A percentile compares a stretch with the other conserved stretches of the same genome.
Conservation (phyloP, 2,329 filamentous ascomycete genomes). For the Mollisiaceae sp. region DNA sequence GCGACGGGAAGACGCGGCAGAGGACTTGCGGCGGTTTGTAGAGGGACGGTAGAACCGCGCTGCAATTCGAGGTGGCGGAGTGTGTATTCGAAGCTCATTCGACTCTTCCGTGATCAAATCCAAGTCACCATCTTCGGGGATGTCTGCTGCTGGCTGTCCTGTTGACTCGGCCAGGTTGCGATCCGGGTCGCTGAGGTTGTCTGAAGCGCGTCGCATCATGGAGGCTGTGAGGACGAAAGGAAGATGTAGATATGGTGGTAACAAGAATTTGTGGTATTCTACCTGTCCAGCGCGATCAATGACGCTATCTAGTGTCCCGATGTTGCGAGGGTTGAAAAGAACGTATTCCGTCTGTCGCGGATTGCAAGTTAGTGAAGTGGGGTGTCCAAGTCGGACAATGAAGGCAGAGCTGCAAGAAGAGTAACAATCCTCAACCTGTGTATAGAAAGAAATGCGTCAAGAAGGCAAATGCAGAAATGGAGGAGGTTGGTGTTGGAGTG, state of each 20-base stretch:
- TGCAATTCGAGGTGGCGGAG: constrained; percentile 77
- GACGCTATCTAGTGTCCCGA: constrained; percentile 1
- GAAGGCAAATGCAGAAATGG: constrained; percentile 24
- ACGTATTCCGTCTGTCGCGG: constrained; percentile 23
- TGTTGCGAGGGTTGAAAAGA: constrained; percentile 20
- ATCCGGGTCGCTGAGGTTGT: constrained; percentile 42
- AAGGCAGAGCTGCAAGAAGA: constrained; percentile 11
- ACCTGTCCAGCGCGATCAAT: not conserved
- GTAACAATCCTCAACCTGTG: constrained; percentile 12
- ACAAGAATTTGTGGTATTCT: constrained; percentile 12
- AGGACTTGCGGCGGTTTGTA: constrained; percentile 72
- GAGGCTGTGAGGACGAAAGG: constrained; percentile 10
- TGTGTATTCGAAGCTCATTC: constrained; percentile 48
- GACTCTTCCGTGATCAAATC: constrained; percentile 42
- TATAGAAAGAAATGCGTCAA: constrained; percentile 27
- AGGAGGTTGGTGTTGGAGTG: constrained; percentile 28
- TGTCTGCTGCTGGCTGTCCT: constrained; percentile 27
- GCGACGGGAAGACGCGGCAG: constrained; percentile 77
- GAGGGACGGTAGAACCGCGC: constrained; percentile 76
- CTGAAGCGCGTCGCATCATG: constrained; percentile 42
- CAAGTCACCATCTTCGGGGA: constrained; percentile 33
- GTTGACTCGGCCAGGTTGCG: constrained; percentile 42
- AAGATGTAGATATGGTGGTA: constrained; percentile 9
- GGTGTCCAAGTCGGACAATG: constrained; percentile 18
- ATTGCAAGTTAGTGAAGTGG: constrained; percentile 21